Conservation (phyloP, 805 yeast genomes). For the Saccharomycodes ludwigii region DNA sequence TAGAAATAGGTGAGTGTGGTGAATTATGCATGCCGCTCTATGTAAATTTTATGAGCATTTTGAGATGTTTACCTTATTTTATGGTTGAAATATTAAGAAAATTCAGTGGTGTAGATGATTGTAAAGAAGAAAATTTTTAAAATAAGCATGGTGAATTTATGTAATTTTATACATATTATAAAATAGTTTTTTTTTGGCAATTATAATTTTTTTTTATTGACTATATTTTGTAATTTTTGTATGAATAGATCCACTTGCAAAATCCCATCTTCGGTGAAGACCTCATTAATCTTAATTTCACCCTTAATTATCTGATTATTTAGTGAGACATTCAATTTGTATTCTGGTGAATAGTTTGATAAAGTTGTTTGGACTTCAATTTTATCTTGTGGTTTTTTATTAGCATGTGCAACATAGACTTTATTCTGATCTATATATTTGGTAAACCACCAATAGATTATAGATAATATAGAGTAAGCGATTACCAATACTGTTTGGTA, state of each 20-base stretch:
- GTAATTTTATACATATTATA: no score
- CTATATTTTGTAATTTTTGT: no score
- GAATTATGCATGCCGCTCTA: constrained; percentile 29
- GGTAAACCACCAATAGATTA: constrained; percentile 26
- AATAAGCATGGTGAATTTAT: no score
- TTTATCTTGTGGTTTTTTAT: constrained; percentile 26
- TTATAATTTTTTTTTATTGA: no score
- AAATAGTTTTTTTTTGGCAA: no score
- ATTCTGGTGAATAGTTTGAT: constrained; percentile 33
- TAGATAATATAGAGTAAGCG: constrained; percentile 29
- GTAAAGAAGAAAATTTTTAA: no score
- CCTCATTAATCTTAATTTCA: constrained; percentile 20
- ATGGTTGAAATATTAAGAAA: constrained; percentile 18
- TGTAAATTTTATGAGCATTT: constrained; percentile 26
- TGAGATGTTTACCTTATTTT: constrained; percentile 25
- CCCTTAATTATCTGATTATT: constrained; percentile 9
- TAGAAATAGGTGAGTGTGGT: constrained; percentile 25
- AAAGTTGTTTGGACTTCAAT: constrained; percentile 22
- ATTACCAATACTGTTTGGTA: constrained; percentile 30
- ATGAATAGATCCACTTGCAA: no score
- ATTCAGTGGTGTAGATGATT: constrained; percentile 9
- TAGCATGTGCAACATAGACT: constrained; percentile 35
- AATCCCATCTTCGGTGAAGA: constrained; percentile 30
- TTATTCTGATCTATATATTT: constrained; percentile 28
- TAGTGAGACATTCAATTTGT: constrained; percentile 26